These are phyloP conservation scores for Tetrastigma voinierianum DNA, from an alignment of 164 flowering plant genomes.

Conservation along the genomic window DNA sequence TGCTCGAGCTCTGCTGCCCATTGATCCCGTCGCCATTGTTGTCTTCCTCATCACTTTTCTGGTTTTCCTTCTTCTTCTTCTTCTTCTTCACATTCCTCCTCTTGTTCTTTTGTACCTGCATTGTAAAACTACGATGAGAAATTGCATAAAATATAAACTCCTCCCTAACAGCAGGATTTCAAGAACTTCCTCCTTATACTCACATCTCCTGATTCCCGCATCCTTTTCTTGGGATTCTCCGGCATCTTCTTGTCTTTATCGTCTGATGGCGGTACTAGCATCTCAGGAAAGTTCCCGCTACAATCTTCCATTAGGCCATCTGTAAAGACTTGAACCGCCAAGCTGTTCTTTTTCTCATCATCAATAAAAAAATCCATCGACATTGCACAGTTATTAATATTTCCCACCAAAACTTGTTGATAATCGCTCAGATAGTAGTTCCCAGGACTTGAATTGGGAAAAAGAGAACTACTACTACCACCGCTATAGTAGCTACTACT, in stretches of 20 bases:
- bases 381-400: conserved; percentile 20
- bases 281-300: conserved; percentile 13
- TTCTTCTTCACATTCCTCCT: conserved; percentile 54
- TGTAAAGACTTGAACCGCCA: conserved; percentile 8
- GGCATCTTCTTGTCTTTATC: conserved; percentile 15
- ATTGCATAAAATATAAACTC: background rate
- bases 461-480: conserved; percentile 18
- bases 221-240: conserved; percentile 49
- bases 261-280: conserved; percentile 8
- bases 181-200: conserved; percentile 17
- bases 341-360: conserved; percentile 21
- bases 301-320: conserved; percentile 26
- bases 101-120: conserved; percentile 45
- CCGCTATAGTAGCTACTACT: conserved; percentile 16
- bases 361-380: conserved; percentile 36
- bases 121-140: background rate
- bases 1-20: conserved; percentile 44
- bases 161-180: background rate
- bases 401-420: conserved; percentile 9
- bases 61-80: conserved; percentile 52
- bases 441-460: conserved; percentile 24
- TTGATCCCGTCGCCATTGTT: conserved; percentile 21
- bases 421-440: conserved; percentile 26
- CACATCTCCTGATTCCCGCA: conserved; percentile 39
- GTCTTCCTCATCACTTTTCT: conserved; percentile 38